Percentiles rank a stretch among this genome's conserved stretches.
These are phyloP conservation scores for Emmonsia crescens DNA, from an alignment of 2,329 filamentous ascomycete genomes.

Conservation along the genomic window DNA sequence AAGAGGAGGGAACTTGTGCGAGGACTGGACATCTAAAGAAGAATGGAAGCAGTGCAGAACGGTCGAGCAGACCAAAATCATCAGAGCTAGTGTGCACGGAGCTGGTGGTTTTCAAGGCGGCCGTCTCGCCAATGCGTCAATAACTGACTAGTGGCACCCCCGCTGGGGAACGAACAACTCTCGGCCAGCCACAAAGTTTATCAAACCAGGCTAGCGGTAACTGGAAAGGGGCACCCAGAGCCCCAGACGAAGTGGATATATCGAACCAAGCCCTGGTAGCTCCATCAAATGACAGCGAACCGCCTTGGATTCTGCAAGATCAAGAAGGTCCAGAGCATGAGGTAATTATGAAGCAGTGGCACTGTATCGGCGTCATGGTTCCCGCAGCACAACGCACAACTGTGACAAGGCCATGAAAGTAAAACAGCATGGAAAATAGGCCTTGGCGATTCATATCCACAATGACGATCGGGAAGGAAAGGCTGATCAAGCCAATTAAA, in stretches of 20 bases:
- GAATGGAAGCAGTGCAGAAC: neutral
- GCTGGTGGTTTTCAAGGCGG: neutral
- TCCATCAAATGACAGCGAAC: neutral
- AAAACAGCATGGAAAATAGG: neutral
- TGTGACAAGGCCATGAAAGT: neutral
- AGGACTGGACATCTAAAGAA: neutral
- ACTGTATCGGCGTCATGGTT: neutral
- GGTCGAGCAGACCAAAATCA: neutral
- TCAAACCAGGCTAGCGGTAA: neutral
- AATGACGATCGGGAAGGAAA: neutral
- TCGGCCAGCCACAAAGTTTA: neutral
- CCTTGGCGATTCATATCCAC: neutral
- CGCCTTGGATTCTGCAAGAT: neutral
- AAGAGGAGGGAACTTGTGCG: neutral
- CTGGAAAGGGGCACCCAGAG: neutral
- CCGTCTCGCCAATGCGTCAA: slow-evolving; percentile 2
- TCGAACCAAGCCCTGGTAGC: neutral
- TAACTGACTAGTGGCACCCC: neutral
- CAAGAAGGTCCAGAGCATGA: neutral
- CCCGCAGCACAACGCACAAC: neutral
- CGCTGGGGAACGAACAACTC: neutral
- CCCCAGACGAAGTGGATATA: no score
- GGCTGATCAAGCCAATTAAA: neutral
- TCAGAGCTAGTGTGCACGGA: neutral
- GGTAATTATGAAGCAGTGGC: neutral